Evolutionary conservation across 2,329 filamentous ascomycete genomes (phyloP).

Genomic region (Phialophora verrucosa): DNA sequence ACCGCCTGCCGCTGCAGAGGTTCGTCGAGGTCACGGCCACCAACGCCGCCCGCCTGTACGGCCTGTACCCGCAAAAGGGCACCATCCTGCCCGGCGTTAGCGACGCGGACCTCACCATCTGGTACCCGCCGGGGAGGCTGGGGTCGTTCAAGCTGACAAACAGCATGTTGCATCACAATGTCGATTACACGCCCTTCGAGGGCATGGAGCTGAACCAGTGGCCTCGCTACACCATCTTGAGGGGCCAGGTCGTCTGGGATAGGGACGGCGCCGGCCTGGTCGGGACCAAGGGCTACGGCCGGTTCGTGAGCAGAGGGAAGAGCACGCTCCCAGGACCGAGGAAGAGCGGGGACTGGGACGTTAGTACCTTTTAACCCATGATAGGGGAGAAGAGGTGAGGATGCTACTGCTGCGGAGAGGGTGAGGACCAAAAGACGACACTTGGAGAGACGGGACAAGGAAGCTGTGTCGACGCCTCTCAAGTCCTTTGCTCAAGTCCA

Average conservation of each 20-base stretch:
- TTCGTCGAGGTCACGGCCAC: conserved; percentile 63
- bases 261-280: conserved; percentile 59
- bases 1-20: conserved; percentile 52
- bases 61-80: conserved; percentile 59
- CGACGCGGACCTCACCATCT: conserved; percentile 65
- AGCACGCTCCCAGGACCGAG: conserved; percentile 45
- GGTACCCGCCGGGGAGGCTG: conserved; percentile 57
- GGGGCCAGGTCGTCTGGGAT: conserved; percentile 62
- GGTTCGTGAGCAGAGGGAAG: conserved; percentile 55
- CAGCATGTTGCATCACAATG: conserved; percentile 63
- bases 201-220: conserved; percentile 63
- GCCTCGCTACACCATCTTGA: conserved; percentile 65
- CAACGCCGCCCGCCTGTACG: conserved; percentile 64
- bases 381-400: no score
- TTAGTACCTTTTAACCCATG: conserved; percentile 27
- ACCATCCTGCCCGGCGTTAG: conserved; percentile 55
- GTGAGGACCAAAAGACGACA: no score
- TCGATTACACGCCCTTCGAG: conserved; percentile 69
- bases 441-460: no score
- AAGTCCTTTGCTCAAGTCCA: no score
- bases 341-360: conserved; percentile 42
- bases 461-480: no score
- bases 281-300: conserved; percentile 56
- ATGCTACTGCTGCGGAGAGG: no score
- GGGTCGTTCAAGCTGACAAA: conserved; percentile 57